Percentiles rank a stretch among this genome's conserved stretches.
Evolutionary conservation across 2,329 filamentous ascomycete genomes (phyloP).

Genomic region (Pseudohalonectria lignicola): DNA sequence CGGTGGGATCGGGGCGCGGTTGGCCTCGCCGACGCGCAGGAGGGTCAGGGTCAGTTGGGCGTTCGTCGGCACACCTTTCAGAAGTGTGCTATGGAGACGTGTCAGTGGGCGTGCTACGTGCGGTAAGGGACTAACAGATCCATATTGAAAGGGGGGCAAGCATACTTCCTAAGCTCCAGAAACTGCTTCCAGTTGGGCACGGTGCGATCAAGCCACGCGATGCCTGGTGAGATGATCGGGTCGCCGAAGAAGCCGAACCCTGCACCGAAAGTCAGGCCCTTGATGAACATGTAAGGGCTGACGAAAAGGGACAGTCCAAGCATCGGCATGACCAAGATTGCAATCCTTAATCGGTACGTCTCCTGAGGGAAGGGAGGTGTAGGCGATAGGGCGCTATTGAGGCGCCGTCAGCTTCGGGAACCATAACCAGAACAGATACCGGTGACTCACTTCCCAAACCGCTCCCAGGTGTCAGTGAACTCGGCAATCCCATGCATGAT

Average conservation of each 20-base stretch:
- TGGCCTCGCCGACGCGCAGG: slow-evolving; percentile 70
- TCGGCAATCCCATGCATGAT: slow-evolving; percentile 50
- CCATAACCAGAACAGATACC: background rate
- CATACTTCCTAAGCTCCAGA: slow-evolving; percentile 56
- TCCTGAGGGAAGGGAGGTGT: slow-evolving; percentile 49
- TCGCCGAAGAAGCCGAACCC: slow-evolving; percentile 75
- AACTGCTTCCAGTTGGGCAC: slow-evolving; percentile 67
- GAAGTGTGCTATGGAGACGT: slow-evolving; percentile 39
- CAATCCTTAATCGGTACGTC: slow-evolving; percentile 41
- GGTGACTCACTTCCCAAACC: slow-evolving; percentile 28
- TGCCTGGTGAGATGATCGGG: slow-evolving; percentile 52
- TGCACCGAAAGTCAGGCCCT: slow-evolving; percentile 52
- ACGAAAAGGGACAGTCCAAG: slow-evolving; percentile 41
- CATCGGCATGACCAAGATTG: slow-evolving; percentile 37
- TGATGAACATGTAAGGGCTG: slow-evolving; percentile 50
- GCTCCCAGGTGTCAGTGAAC: slow-evolving; percentile 38
- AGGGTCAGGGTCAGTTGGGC: slow-evolving; percentile 74
- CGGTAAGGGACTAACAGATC: background rate
- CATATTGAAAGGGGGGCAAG: background rate
- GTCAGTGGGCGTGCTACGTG: too few relatives aligned
- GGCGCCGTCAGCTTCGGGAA: slow-evolving; percentile 6
- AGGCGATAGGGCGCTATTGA: slow-evolving; percentile 44
- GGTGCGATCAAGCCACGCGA: slow-evolving; percentile 46
- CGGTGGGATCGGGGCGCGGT: slow-evolving; percentile 66
- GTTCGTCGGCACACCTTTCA: slow-evolving; percentile 78